These are phyloP conservation scores for Aspergillus sp. DNA, from an alignment of 2,329 filamentous ascomycete species.

Conservation along the genomic window DNA sequence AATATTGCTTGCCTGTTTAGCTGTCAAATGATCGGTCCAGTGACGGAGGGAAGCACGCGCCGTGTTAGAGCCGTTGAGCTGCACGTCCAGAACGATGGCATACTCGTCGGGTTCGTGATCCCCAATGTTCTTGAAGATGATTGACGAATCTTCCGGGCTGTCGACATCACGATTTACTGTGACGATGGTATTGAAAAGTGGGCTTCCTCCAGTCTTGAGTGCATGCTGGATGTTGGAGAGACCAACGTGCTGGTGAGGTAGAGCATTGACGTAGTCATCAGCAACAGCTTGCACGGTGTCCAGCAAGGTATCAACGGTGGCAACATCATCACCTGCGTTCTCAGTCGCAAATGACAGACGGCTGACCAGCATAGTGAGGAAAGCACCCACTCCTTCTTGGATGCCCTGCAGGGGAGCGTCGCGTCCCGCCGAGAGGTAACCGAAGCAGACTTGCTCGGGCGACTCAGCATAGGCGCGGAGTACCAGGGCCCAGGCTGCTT, in stretches of 20 bases:
- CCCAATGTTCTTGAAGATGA: neutral
- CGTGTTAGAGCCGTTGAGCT: neutral
- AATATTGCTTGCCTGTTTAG: neutral
- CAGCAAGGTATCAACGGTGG: neutral
- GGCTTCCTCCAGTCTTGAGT: neutral
- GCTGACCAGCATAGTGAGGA: neutral
- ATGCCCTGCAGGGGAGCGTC: neutral
- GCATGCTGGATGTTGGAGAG: neutral
- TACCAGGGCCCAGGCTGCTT: neutral
- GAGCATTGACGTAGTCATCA: neutral
- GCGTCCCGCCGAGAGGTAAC: neutral
- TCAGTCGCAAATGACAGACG: neutral
- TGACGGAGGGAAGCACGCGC: neutral
- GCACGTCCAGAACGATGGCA: neutral
- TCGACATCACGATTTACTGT: neutral
- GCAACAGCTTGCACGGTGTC: neutral
- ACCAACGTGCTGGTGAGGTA: neutral
- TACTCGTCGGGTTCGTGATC: neutral
- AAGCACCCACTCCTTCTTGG: neutral
- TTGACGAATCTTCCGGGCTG: neutral
- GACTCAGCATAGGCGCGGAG: neutral
- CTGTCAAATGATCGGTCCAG: neutral
- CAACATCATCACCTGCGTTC: neutral
- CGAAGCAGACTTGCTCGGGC: neutral
- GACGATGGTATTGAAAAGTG: neutral